Evolutionary conservation across 1,284 basidiomycete species (phyloP).

Genomic region (Trametes polyzona): DNA sequence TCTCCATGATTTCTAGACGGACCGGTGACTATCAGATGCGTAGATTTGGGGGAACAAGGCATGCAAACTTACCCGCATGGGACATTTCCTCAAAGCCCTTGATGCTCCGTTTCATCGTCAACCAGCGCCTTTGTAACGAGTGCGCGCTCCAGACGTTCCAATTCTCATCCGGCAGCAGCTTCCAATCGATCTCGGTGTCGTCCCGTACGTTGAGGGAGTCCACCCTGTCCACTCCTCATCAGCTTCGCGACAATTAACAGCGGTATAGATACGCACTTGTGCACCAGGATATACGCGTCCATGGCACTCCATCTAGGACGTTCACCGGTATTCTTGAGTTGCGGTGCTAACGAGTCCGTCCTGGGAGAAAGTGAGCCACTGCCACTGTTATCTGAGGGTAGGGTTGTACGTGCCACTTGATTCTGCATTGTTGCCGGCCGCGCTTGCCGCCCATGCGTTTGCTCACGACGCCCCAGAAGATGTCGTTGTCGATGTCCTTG

Average conservation of each 20-base stretch:
- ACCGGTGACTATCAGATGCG: neutral
- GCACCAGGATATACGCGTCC: slow-evolving; percentile 78
- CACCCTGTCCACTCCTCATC: slow-evolving; percentile 48
- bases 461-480: slow-evolving; percentile 81
- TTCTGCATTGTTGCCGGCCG: slow-evolving; percentile 80
- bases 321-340: slow-evolving; percentile 68
- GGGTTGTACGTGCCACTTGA: slow-evolving; percentile 66
- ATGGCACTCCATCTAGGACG: slow-evolving; percentile 74
- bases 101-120: slow-evolving; percentile 73
- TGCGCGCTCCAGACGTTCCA: slow-evolving; percentile 88
- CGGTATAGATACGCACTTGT: slow-evolving; percentile 61
- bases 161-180: slow-evolving; percentile 65
- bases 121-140: slow-evolving; percentile 74
- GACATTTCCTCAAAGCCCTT: slow-evolving; percentile 79
- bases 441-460: slow-evolving; percentile 74
- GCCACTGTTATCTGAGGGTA: neutral
- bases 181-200: slow-evolving; percentile 87
- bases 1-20: slow-evolving; percentile 74
- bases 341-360: slow-evolving; percentile 75
- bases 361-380: slow-evolving; percentile 39
- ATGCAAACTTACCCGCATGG: slow-evolving; percentile 57
- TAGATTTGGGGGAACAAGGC: neutral
- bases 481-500: slow-evolving; percentile 71
- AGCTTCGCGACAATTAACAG: neutral
- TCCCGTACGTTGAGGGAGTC: slow-evolving; percentile 73